Evolutionary conservation across 73 alveolate genomes (phyloP), one percentile per base, ranked within the genome.

Genomic region (Durusdinium trenchii): DNA sequence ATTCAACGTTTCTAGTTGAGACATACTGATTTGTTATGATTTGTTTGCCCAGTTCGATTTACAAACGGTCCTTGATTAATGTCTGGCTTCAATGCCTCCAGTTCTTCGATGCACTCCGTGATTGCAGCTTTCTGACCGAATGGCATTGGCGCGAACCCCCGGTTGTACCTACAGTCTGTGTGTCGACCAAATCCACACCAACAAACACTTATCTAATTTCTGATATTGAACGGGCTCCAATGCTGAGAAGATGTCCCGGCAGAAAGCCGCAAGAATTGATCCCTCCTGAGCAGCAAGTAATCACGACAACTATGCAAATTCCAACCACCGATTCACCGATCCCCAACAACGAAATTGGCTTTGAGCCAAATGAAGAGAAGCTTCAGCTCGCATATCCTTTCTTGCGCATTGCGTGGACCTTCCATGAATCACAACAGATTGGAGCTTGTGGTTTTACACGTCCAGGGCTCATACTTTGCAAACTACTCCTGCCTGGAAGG

Each of bases 81-180:
- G 86, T 50, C 35, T 20, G 86, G 50, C 52, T 91, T 42, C 42
- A 30, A 6, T 23, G 89, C 97, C 76, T 91, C 97, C 51, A 91
- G 87, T 54, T 91, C 97, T 42, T 91, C 97, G n/a, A 91, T n/a
- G 97, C 95, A 60, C 32, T 30, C 64, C n/a, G 28, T 57, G 67
- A 60, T 86, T 30, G 18, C 71, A 4, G 95, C 81, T 38, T 76
- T 51, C 4, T 64, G 75, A 26, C 32, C 87, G 9, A 40, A 30
- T 28, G 35, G 97, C 64, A 91, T 32, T 6, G 97, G 89, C 45
- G 87, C 43, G 54, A 91, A 91, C 20, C 97, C 97, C 23, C 97
- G 97, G 64, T 91, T 91, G 97, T 76, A 91, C 71, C 93, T 83
- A 28, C 30, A 10, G 12, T 45, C 64, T 54, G 28, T 54, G 64